Conservation (phyloP, 352 stramenopile species). For the Phytophthora tentaculata region DNA sequence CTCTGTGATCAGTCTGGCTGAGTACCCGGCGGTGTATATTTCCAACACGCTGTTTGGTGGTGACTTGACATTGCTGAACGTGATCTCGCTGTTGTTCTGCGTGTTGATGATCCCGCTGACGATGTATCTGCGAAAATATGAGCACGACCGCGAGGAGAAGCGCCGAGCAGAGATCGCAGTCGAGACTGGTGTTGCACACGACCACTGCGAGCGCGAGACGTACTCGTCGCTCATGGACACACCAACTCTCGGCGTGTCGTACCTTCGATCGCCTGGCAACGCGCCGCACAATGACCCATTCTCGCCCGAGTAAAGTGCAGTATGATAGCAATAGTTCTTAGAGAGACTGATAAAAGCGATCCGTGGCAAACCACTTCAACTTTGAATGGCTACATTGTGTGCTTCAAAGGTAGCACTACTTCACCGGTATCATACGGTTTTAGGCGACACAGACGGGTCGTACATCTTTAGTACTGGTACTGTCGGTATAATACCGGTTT, state of each 20-base stretch:
- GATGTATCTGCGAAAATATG: conserved; percentile 60
- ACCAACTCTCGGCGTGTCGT: conserved; percentile 55
- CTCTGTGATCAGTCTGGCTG: conserved; percentile 73
- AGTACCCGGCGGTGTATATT: conserved; percentile 80
- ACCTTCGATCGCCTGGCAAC: conserved; percentile 58
- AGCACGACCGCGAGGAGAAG: conserved; percentile 48
- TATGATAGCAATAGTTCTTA: conserved; percentile 16
- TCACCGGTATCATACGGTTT: neutral
- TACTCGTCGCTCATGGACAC: conserved; percentile 58
- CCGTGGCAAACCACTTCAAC: conserved; percentile 12
- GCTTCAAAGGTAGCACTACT: neutral
- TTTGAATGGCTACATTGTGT: neutral
- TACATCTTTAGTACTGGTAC: too few relatives aligned
- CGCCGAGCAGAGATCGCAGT: conserved; percentile 42
- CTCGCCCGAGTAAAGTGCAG: conserved; percentile 28
- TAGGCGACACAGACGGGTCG: neutral
- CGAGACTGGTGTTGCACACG: conserved; percentile 23
- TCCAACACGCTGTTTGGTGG: conserved; percentile 69
- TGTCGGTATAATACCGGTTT: conserved; percentile 15
- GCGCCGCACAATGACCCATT: conserved; percentile 33
- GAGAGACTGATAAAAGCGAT: conserved; percentile 6
- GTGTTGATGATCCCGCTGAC: conserved; percentile 68
- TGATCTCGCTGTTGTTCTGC: conserved; percentile 55
- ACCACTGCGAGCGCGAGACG: conserved; percentile 31
- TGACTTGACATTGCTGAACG: conserved; percentile 63